Base-by-base conservation (phyloP, 1,284 basidiomycete genomes). In the Microstroma glucosiphilum region DNA sequence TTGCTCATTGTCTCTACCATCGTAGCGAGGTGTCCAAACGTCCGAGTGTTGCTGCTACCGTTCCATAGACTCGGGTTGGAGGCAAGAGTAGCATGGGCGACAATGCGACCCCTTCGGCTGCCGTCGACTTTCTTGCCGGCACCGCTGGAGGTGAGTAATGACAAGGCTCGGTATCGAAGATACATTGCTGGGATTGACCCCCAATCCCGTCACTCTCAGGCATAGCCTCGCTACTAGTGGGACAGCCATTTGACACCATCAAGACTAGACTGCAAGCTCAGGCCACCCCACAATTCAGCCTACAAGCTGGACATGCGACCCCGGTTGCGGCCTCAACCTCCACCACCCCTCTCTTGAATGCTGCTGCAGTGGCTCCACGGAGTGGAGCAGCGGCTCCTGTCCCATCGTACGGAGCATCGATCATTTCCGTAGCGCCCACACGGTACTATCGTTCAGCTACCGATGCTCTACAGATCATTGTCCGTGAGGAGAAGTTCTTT, bases 61-160 rank as follows among this genome's bases (percentile, higher is more conserved):
- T 9, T 9, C 30, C 30, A 37, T 37, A 37, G 30, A 37, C 30
- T 9, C 30, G 30, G 30, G 30, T 37, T 37, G 30, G 30, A 37
- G 30, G 30, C 3, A 37, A 37, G 30, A 37, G 30, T 37, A 37
- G 30, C 30, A 37, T 37, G 30, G 30, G 30, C 30, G 30, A 37
- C 30, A 37, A 37, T 17, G 43, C 12, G 43, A 4, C 43, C 2
- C 69, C 70, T 0, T 73, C 70, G n/a, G 60, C 72, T 1, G n/a
- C 71, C 43, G 73, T 76, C 60, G 73, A 77, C 53, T 77, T 77
- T 25, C 30, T 76, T 30, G 73, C 73, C n/a, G 73, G 75, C 40
- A 77, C 75, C 26, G 69, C 64, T 4, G 75, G 63, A 30, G 71
- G 73, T 60, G 53, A 53, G 61, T 15, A 6, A 1, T 12, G 6